phyloP scores from a whole-genome alignment of 2,329 filamentous ascomycete genomes.

The Pseudogymnoascus sp. region DNA sequence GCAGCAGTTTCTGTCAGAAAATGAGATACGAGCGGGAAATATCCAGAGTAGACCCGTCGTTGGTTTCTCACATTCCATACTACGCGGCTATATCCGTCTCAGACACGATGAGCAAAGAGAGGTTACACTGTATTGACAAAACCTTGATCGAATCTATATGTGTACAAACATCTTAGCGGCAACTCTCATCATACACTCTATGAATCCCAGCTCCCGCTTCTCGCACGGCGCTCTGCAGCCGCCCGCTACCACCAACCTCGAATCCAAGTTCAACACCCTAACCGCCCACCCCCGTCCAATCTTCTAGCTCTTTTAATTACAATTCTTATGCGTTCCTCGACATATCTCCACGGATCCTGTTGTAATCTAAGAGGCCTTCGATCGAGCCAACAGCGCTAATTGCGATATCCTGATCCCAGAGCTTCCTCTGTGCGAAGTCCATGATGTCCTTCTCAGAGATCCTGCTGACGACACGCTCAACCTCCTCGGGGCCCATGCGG shows the following conservation, averaged over 20 bases:
- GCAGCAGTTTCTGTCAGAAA: neutral
- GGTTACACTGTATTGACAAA: slow-evolving; percentile 9
- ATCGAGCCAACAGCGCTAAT: slow-evolving; percentile 89
- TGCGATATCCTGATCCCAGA: slow-evolving; percentile 97
- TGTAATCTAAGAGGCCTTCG: slow-evolving; percentile 77
- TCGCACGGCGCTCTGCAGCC: neutral
- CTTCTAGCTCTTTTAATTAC: slow-evolving; percentile 8
- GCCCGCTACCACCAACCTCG: neutral
- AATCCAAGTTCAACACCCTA: slow-evolving; percentile 1
- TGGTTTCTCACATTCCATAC: neutral
- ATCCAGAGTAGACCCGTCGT: neutral
- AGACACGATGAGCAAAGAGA: neutral
- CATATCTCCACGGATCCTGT: slow-evolving; percentile 76
- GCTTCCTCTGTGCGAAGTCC: slow-evolving; percentile 87
- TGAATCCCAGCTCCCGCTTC: slow-evolving; percentile 6
- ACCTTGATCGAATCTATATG: neutral
- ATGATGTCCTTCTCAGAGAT: slow-evolving; percentile 97
- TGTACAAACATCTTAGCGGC: slow-evolving; percentile 8
- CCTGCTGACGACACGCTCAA: slow-evolving; percentile 81
- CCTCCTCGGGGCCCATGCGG: slow-evolving; percentile 83
- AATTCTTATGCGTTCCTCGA: slow-evolving; percentile 56
- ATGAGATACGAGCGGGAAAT: neutral
- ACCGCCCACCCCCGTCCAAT: neutral
- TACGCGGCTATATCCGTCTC: neutral
- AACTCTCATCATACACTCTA: slow-evolving; percentile 10